Evolutionary conservation across 208 protist genomes (phyloP), one percentile per base, ranked within the genome.

Genomic region (Zelonia costaricensis): DNA sequence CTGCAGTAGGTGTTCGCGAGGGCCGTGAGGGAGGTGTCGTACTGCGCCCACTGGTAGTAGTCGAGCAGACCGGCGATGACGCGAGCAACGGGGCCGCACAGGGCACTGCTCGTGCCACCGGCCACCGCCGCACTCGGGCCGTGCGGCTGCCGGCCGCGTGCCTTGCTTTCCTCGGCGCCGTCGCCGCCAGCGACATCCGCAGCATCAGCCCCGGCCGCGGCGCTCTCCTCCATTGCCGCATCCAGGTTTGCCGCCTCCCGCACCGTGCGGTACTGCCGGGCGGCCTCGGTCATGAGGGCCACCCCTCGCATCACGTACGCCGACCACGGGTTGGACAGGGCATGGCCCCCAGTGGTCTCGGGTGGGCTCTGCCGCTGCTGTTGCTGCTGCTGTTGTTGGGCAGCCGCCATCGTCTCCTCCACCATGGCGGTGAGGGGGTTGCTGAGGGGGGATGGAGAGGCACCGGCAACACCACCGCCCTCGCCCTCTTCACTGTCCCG

Each of bases 41-140:
- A 90, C 70, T 92, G 88, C 23, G 81, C 81, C 81, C 85, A 95
- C 62, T 92, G 88, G 71, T 95, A 95, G 76, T 92, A 95, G 53
- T 95, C 88, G 23, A 91, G 69, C 27, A 95, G 64, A 3, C 83
- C 83, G 1, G 72, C 69, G 59, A 90, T 84, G 22, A 81, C 74
- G 27, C 79, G 71, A 2, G 70, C 72, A 3, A 57, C 46, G 9
- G 72, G 53, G 22, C 60, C 76, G 58, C 69, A 74, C 38, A 76
- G 36, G 18, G 70, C 30, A 42, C 60, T 67, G 56, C 67, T 83
- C 10, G 77, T 83, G 61, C 77, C 77, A 3, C 77, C 77, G 0
- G 58, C 75, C 31, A 82, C 61, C 18, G 79, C 31, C 6, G 56
- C 58, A 45, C 59, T 18, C 4, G 43, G 27, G 52, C 12, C n/a